These are phyloP conservation scores for Fusarium staphyleae DNA, from an alignment of 2,329 filamentous ascomycete species.

Conservation along the genomic window DNA sequence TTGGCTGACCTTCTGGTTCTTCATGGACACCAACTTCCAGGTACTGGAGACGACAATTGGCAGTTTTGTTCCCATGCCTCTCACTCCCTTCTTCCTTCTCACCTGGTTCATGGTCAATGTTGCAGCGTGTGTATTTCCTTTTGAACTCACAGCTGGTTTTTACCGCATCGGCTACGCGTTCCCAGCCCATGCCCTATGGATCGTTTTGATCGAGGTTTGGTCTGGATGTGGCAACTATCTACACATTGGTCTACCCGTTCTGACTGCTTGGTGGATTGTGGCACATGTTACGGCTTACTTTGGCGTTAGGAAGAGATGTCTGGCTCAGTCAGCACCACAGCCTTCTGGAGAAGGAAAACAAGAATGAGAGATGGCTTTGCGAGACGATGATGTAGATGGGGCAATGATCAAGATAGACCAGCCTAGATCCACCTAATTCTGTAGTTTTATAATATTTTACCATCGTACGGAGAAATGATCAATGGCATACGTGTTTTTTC, in stretches of 20 bases:
- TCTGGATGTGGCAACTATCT: slow-evolving; percentile 50
- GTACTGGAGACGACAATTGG: slow-evolving; percentile 47
- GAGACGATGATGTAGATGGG: too few relatives aligned
- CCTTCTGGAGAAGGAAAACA: slow-evolving; percentile 10
- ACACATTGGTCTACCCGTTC: slow-evolving; percentile 50
- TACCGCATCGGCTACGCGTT: slow-evolving; percentile 50
- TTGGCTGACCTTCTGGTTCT: slow-evolving; percentile 49
- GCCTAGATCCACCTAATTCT: too few relatives aligned
- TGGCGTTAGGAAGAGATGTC: slow-evolving; percentile 36
- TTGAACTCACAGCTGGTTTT: slow-evolving; percentile 50
- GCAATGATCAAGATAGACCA: too few relatives aligned
- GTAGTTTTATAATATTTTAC: too few relatives aligned
- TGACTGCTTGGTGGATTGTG: slow-evolving; percentile 51
- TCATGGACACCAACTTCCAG: slow-evolving; percentile 52
- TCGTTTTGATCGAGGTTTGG: slow-evolving; percentile 51
- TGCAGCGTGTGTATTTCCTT: slow-evolving; percentile 46
- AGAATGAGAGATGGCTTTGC: slow-evolving; percentile 4
- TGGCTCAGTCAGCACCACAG: slow-evolving; percentile 17
- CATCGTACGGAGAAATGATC: too few relatives aligned
- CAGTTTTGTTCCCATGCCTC: slow-evolving; percentile 43
- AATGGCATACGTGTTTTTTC: too few relatives aligned
- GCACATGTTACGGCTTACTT: slow-evolving; percentile 38
- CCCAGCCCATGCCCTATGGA: slow-evolving; percentile 47
- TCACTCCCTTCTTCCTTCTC: slow-evolving; percentile 52
- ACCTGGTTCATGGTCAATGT: slow-evolving; percentile 53